Evolutionary conservation across 177 flowering plant species (phyloP).

Genomic region (Vitis hybrid): DNA sequence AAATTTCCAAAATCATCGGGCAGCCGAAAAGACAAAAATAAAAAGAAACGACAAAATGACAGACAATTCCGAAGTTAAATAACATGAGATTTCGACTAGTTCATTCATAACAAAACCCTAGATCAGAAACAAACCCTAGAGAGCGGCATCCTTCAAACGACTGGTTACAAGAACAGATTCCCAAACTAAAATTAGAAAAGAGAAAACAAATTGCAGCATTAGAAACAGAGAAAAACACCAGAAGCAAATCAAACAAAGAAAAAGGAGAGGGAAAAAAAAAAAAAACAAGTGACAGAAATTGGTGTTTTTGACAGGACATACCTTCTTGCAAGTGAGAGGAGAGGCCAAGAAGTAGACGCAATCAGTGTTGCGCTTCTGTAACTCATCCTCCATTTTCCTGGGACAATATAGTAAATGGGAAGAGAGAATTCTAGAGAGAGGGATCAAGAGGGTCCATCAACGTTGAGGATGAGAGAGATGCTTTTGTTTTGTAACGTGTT

Average conservation of each 20-base stretch:
- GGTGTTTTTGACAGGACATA: constrained; percentile 1
- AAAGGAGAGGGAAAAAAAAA: background rate
- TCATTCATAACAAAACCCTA: constrained; percentile 1
- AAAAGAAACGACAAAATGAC: background rate
- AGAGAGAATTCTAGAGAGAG: background rate
- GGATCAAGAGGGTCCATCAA: constrained; percentile 4
- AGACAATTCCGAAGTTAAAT: background rate
- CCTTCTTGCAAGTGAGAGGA: constrained; percentile 95
- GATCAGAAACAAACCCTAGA: constrained; percentile 8
- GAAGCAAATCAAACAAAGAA: background rate
- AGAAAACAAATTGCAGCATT: background rate
- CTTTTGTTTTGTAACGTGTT: no score
- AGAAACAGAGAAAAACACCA: background rate
- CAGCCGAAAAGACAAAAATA: background rate
- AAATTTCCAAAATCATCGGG: background rate
- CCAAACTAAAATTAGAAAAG: background rate
- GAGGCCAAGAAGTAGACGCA: constrained; percentile 93
- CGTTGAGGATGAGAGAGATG: background rate
- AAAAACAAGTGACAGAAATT: no score
- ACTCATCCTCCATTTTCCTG: constrained; percentile 53
- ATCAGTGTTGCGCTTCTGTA: constrained; percentile 69
- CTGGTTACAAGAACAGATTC: background rate
- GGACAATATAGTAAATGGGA: background rate
- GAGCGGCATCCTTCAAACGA: background rate
- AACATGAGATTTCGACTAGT: background rate